Base-by-base conservation (phyloP, 1,284 basidiomycete species). In the Tranzscheliella williamsii region DNA sequence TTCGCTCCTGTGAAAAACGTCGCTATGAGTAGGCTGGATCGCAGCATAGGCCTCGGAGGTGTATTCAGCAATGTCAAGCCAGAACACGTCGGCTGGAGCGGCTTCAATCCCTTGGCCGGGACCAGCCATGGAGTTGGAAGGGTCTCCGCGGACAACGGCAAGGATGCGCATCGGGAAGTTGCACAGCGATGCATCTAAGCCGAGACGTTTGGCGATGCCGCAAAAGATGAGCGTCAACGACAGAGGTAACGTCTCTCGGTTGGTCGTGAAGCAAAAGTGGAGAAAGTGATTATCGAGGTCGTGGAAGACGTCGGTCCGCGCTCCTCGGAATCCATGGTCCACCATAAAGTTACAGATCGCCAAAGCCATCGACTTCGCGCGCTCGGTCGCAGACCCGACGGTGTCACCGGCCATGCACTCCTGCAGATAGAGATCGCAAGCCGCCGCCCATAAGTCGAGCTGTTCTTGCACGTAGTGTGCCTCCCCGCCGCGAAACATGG, bases 271-370 rank as follows among this genome's bases (percentile, higher is more conserved):
- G 40, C 58, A 67, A 16, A 44, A 38, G 26, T 67, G 54, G 4
- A 67, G 36, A 21, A 67, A 67, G 32, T 58, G 58, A 21, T 69
- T 69, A 43, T 69, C 57, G 12, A 69, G 51, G 24, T 69, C 55
- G 6, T 40, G 30, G 12, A 55, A 66, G 16, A 44, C 38, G 4
- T 51, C 42, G 12, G 37, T 35, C 11, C 37, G 26, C 9, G 66
- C 57, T 13, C 49, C 45, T 12, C 46, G 38, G 34, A 69, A 69
- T 8, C 51, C 55, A 13, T 61, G 48, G 23, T 53, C 48, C 4
- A 38, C 38, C 9, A 69, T 39, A 31, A 69, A 69, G 33, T 57
- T 42, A 22, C 53, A 55, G 21, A 69, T 69, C 13, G 50, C 47
- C 23, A 40, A 42, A 9, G 52, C 44, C 44, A 42, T 51, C 4